Percentiles rank a stretch among this genome's conserved stretches.
phyloP scores from a whole-genome alignment of 2,329 filamentous ascomycete genomes.

The Fusarium fujikuroi region DNA sequence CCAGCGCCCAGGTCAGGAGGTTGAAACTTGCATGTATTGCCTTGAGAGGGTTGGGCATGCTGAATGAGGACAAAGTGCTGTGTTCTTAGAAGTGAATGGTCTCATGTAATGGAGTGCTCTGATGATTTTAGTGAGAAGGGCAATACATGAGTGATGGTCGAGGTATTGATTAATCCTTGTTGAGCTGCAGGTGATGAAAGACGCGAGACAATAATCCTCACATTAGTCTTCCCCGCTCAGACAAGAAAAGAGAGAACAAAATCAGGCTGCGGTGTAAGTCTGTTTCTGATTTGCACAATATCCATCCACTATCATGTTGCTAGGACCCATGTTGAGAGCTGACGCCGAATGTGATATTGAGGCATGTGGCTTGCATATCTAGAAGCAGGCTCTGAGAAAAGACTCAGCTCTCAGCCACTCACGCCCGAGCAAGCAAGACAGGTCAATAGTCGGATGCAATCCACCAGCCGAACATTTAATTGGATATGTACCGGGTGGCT shows the following conservation, averaged over 20 bases:
- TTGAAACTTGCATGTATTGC: constrained; percentile 23
- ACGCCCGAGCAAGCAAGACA: neutral
- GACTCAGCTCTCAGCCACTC: neutral
- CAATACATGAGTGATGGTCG: neutral
- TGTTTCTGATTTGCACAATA: neutral
- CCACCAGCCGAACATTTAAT: too few species aligned
- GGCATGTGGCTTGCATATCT: constrained; percentile 9
- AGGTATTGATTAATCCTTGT: neutral
- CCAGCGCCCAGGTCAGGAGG: constrained; percentile 31
- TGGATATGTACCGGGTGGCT: neutral
- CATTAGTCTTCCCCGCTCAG: neutral
- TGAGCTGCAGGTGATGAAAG: neutral
- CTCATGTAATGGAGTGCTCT: neutral
- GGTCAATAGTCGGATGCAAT: neutral
- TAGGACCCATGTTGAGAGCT: neutral
- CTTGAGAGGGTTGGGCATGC: constrained; percentile 23
- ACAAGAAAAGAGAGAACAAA: neutral
- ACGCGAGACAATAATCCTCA: neutral
- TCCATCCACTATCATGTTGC: neutral
- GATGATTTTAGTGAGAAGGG: neutral
- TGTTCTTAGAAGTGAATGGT: too few species aligned
- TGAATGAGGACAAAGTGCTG: neutral
- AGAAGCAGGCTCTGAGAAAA: constrained; percentile 11
- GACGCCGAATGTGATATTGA: neutral
- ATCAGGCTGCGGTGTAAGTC: neutral